phyloP scores from a whole-genome alignment of 108 stramenopile species.

The Fragilariopsis cylindrus region DNA sequence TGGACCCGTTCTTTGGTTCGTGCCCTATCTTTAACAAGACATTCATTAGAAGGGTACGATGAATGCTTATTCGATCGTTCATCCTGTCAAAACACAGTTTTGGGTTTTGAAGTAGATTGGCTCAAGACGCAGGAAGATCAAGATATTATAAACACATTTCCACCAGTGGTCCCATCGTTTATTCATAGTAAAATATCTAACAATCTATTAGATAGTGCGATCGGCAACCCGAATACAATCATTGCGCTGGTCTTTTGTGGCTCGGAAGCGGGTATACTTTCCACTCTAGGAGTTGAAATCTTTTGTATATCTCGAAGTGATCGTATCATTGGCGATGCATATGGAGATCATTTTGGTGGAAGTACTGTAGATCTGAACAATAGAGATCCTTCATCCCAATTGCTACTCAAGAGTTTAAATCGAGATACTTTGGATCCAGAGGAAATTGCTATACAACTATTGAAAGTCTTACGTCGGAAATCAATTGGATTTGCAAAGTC shows the following conservation, averaged over 20 bases:
- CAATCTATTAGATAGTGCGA: slow-evolving; percentile 19
- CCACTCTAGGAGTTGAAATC: slow-evolving; percentile 13
- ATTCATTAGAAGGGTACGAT: slow-evolving; percentile 23
- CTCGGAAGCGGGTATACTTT: neutral
- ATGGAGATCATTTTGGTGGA: neutral
- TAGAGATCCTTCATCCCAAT: neutral
- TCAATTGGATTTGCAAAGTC: neutral
- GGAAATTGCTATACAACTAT: slow-evolving; percentile 16
- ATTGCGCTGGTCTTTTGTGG: slow-evolving; percentile 27
- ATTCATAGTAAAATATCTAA: slow-evolving; percentile 17
- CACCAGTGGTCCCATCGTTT: slow-evolving; percentile 16
- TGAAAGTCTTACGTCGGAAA: slow-evolving; percentile 24
- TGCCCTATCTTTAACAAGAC: slow-evolving; percentile 10
- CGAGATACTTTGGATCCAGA: slow-evolving; percentile 5
- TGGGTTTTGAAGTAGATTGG: slow-evolving; percentile 27
- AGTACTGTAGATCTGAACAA: neutral
- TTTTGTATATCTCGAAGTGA: slow-evolving; percentile 19
- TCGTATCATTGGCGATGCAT: neutral
- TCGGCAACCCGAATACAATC: slow-evolving; percentile 4
- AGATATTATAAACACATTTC: slow-evolving; percentile 1
- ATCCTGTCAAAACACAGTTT: slow-evolving; percentile 19
- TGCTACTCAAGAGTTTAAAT: neutral
- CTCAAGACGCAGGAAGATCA: slow-evolving; percentile 1
- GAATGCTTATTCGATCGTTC: slow-evolving; percentile 30
- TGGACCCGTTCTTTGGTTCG: slow-evolving; percentile 25